Percentiles rank a stretch among this genome's conserved stretches.
These are phyloP conservation scores for Pythium brachiatum DNA, from an alignment of 352 stramenopile genomes.

Conservation along the genomic window DNA sequence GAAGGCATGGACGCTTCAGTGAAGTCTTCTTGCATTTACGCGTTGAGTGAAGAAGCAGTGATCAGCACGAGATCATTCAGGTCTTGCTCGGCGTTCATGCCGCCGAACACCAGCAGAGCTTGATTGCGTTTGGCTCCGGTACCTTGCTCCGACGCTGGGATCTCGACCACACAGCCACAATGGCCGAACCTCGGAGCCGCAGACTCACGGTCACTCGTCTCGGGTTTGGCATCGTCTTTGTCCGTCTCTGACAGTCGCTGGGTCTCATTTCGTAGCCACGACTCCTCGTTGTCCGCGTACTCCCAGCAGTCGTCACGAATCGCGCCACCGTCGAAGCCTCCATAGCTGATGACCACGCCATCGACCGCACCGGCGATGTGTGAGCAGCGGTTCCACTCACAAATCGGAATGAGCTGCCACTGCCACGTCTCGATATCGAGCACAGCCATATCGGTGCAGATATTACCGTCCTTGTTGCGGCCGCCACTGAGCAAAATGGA, in stretches of 20 bases:
- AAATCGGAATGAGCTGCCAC: slow-evolving; percentile 54
- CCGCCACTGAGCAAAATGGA: slow-evolving; percentile 47
- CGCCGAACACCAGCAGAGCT: slow-evolving; percentile 50
- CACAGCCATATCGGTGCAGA: slow-evolving; percentile 61
- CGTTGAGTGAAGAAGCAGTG: not conserved
- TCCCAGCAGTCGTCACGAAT: slow-evolving; percentile 49
- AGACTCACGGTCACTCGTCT: not conserved
- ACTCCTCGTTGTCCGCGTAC: slow-evolving; percentile 46
- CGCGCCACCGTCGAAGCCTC: slow-evolving; percentile 44
- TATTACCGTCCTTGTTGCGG: slow-evolving; percentile 43
- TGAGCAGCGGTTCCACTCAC: slow-evolving; percentile 55
- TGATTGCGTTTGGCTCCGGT: not conserved
- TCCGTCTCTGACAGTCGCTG: not conserved
- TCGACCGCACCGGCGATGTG: slow-evolving; percentile 33
- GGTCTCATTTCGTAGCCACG: slow-evolving; percentile 29
- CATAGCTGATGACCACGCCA: slow-evolving; percentile 42
- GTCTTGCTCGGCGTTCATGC: slow-evolving; percentile 35
- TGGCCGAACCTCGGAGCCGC: slow-evolving; percentile 45
- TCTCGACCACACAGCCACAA: slow-evolving; percentile 29
- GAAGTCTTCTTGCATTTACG: no score
- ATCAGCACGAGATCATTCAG: slow-evolving; percentile 29
- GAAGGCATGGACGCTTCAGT: not conserved
- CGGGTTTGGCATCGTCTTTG: not conserved
- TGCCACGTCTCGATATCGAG: slow-evolving; percentile 36
- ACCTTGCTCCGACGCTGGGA: not conserved